Evolutionary conservation across 352 stramenopile species (phyloP), one percentile per base, ranked within the genome.

Genomic region (Globisporangium paddicum): DNA sequence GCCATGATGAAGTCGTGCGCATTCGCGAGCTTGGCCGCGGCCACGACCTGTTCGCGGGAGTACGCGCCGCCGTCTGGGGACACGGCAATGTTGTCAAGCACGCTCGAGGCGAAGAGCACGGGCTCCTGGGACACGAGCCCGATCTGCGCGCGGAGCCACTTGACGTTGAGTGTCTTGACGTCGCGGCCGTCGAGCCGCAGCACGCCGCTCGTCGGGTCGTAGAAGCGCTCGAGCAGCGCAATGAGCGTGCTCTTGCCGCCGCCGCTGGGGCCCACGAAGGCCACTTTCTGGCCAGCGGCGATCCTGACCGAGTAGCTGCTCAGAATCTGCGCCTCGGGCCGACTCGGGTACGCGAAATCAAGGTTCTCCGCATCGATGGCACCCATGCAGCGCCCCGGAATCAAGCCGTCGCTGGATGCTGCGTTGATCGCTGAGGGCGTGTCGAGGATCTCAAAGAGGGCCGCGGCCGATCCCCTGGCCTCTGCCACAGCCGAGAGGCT

Each of bases 51-150:
- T 1, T 57, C 56, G 10, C 23, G 44, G 13, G 9, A 21, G 44
- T 34, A 34, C 23, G 19, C 11, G 21, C 26, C 11, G 28, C 28
- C 28, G 28, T 6, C 6, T 32, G 28, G 6, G 3, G 28, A 32
- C 28, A 32, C 28, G 28, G 28, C 66, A 60, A 99, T 95, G 62
- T 98, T 98, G n/a, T 98, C 79, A 3, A 65, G 55, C 53, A 98
- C 96, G 1, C 76, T 90, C n/a, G 72, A 81, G 14, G 86, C 85
- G 67, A 97, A 97, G 19, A 98, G 72, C 25, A 89, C 86, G n/a
- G 90, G 87, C 55, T 96, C 82, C 66, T 98, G 92, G 0, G 73
- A 86, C 0, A 94, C 84, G 0, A 96, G 60, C 7, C 82, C 71
- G 30, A 83, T 89, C 57, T 93, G 73, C 11, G 71, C 64, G 9